Conservation (phyloP, 495 filamentous ascomycete genomes). For the Aspergillus asperescens region DNA sequence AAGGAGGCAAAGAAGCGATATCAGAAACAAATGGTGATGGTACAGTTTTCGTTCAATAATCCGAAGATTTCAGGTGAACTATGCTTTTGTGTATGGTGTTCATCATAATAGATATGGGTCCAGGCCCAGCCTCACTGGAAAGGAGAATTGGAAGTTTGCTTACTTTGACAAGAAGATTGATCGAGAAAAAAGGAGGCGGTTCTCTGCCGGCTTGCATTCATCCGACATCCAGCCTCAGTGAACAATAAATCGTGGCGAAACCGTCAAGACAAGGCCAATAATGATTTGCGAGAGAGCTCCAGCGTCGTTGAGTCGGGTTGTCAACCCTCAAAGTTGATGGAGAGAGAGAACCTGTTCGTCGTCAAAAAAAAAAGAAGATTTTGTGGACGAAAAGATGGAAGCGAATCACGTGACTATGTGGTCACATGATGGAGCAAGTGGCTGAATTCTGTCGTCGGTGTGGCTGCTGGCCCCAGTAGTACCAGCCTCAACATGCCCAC, state of each 20-base stretch:
- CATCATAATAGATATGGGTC: constrained; percentile 34
- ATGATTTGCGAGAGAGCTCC: background rate
- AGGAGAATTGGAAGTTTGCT: constrained; percentile 3
- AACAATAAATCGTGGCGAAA: background rate
- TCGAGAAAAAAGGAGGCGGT: background rate
- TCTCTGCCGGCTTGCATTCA: background rate
- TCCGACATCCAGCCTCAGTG: constrained; percentile 3
- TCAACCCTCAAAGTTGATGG: background rate
- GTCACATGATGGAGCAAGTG: background rate
- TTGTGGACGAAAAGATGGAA: constrained; percentile 9
- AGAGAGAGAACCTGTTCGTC: background rate
- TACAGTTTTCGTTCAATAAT: constrained; percentile 46
- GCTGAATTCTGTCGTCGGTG: background rate
- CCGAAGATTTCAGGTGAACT: constrained; percentile 50
- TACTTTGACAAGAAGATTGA: constrained; percentile 8
- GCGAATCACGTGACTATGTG: constrained; percentile 1
- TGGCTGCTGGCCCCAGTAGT: background rate
- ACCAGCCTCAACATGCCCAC: background rate
- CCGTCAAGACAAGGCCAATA: constrained; percentile 2
- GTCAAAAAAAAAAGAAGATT: background rate
- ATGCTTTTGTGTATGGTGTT: constrained; percentile 44
- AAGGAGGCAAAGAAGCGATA: constrained; percentile 7
- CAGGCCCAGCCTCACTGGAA: background rate
- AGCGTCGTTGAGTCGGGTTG: background rate
- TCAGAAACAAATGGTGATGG: constrained; percentile 46